A percentile compares a stretch with the other conserved stretches of the same genome.
Conservation (phyloP, 345 rosid genomes). For the Corchorus olitorius region DNA sequence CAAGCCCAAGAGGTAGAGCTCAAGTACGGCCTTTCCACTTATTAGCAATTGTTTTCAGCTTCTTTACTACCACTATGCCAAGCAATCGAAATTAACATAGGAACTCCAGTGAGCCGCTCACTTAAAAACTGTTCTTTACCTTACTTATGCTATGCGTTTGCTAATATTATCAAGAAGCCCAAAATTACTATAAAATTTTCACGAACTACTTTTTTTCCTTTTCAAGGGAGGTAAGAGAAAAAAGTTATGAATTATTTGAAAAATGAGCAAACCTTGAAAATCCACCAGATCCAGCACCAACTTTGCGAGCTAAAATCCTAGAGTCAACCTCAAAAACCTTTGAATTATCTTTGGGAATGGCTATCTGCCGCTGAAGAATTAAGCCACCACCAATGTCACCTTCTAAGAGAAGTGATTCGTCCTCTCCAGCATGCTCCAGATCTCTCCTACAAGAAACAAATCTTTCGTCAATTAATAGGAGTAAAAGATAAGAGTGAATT, state of each 20-base stretch:
- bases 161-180: not conserved
- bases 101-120: not conserved
- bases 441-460: slow-evolving; percentile 55
- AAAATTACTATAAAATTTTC: not conserved
- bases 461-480: slow-evolving; percentile 12
- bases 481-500: not conserved
- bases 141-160: not conserved
- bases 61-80: no score
- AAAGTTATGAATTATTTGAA: not conserved
- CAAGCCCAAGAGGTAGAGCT: no score
- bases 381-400: slow-evolving; percentile 84
- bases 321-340: slow-evolving; percentile 61
- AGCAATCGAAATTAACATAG: not conserved
- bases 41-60: not conserved
- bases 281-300: slow-evolving; percentile 97
- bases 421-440: slow-evolving; percentile 77
- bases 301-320: slow-evolving; percentile 62
- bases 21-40: not conserved
- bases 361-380: slow-evolving; percentile 56
- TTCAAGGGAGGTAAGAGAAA: not conserved
- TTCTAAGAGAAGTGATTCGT: slow-evolving; percentile 67
- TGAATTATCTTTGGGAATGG: slow-evolving; percentile 47
- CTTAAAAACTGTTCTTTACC: not conserved
- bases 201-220: no score
- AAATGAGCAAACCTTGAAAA: slow-evolving; percentile 67